These are phyloP conservation scores for Triangularia verruculosa DNA, from an alignment of 2,329 filamentous ascomycete species.

Conservation along the genomic window DNA sequence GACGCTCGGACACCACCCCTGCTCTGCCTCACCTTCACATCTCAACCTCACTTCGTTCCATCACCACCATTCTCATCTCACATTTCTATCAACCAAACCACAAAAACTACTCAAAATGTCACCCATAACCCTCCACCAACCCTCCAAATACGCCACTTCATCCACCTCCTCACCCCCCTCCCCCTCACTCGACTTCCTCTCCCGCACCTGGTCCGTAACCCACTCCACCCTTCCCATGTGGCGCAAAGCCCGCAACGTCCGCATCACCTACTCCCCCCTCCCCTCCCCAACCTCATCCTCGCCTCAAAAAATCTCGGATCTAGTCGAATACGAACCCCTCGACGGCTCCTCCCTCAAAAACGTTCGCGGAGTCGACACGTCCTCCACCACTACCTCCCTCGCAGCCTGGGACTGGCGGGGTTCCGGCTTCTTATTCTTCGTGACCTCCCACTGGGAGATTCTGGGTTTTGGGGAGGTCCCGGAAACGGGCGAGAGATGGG, in stretches of 20 bases:
- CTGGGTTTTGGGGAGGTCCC: constrained; percentile 66
- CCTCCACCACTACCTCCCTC: constrained; percentile 26
- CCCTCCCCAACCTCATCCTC: constrained; percentile 18
- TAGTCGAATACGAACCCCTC: constrained; percentile 65
- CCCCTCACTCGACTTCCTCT: constrained; percentile 53
- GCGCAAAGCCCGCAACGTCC: constrained; percentile 74
- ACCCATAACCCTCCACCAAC: constrained; percentile 41
- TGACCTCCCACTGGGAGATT: constrained; percentile 76
- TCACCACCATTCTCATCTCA: not conserved
- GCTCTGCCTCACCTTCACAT: not conserved
- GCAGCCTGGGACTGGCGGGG: constrained; percentile 72
- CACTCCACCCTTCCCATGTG: constrained; percentile 79
- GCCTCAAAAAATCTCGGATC: constrained; percentile 55
- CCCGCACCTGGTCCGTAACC: constrained; percentile 69
- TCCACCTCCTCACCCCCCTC: constrained; percentile 38
- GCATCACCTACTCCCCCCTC: constrained; percentile 69
- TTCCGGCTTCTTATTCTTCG: constrained; percentile 69
- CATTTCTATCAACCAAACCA: not conserved
- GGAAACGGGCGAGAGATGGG: constrained; percentile 59
- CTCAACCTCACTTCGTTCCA: not conserved
- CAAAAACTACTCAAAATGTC: constrained; percentile 16
- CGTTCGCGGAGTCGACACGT: constrained; percentile 64
- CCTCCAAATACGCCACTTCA: constrained; percentile 47
- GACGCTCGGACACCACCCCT: not conserved
- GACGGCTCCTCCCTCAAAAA: constrained; percentile 51